These are phyloP conservation scores for Trichoderma oligosporum DNA, from an alignment of 2,329 filamentous ascomycete genomes.

Conservation along the genomic window DNA sequence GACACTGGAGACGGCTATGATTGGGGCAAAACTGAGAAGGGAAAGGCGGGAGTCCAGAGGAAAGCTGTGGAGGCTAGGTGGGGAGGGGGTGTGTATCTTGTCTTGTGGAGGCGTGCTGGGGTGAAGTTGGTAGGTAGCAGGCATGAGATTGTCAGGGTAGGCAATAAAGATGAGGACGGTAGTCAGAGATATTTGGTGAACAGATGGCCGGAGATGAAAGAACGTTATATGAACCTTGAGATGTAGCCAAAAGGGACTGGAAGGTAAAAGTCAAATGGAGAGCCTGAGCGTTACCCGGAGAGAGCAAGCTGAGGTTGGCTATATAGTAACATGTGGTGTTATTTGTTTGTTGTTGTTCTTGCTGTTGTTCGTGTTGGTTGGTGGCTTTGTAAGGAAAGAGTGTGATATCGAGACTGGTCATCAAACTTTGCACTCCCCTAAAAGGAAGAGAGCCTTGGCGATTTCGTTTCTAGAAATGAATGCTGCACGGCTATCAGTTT, in stretches of 20 bases:
- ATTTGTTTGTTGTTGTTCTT: too few relatives aligned
- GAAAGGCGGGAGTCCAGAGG: slow-evolving; percentile 21
- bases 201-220: background rate
- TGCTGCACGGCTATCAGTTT: background rate
- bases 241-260: slow-evolving; percentile 9
- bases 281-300: slow-evolving; percentile 9
- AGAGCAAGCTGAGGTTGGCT: background rate
- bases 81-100: slow-evolving; percentile 24
- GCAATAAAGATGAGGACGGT: background rate
- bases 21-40: slow-evolving; percentile 22
- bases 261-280: background rate
- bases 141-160: background rate
- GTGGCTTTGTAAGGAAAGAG: background rate
- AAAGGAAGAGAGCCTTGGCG: background rate
- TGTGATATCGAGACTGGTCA: background rate
- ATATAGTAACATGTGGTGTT: too few relatives aligned
- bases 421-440: background rate
- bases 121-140: slow-evolving; percentile 23
- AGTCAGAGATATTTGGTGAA: background rate
- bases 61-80: slow-evolving; percentile 19
- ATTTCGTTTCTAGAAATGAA: slow-evolving; percentile 9
- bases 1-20: slow-evolving; percentile 26
- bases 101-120: slow-evolving; percentile 23
- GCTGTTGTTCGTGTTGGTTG: slow-evolving; percentile 9
- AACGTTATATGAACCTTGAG: slow-evolving; percentile 2